These are phyloP conservation scores for Podospora comata DNA, from an alignment of 495 filamentous ascomycete genomes.

Conservation along the genomic window DNA sequence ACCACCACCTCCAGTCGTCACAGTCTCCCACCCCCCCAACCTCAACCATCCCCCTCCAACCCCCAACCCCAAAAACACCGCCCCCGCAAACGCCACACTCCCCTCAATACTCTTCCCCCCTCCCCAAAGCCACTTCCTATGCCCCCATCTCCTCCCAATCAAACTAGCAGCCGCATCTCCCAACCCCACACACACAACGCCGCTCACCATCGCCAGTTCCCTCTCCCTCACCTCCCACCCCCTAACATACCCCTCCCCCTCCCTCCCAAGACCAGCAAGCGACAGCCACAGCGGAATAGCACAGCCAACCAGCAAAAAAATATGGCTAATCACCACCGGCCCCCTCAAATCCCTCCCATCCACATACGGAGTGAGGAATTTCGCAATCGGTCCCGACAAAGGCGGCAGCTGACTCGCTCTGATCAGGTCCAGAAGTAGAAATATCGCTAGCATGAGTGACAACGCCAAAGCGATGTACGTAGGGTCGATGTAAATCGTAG, in stretches of 20 bases:
- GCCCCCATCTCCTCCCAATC: constrained; percentile 82
- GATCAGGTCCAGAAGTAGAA: constrained; percentile 84
- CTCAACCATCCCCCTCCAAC: constrained; percentile 72
- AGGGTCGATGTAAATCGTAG: constrained; percentile 81
- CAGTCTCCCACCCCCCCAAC: constrained; percentile 64
- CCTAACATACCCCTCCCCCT: constrained; percentile 40
- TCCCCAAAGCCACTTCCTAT: constrained; percentile 91
- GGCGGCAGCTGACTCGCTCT: constrained; percentile 89
- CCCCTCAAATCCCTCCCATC: constrained; percentile 91
- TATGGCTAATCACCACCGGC: constrained; percentile 90
- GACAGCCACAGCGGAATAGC: constrained; percentile 93
- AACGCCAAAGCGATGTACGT: constrained; percentile 75
- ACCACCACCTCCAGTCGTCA: no score
- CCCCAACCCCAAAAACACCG: constrained; percentile 71
- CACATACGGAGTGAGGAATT: constrained; percentile 88
- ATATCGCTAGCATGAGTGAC: constrained; percentile 68
- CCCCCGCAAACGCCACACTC: constrained; percentile 75
- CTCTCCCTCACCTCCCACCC: constrained; percentile 71
- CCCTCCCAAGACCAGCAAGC: constrained; percentile 53
- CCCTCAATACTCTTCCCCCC: constrained; percentile 95
- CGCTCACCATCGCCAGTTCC: constrained; percentile 83
- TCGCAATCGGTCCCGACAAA: constrained; percentile 72
- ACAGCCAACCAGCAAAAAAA: constrained; percentile 95
- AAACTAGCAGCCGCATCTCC: constrained; percentile 94
- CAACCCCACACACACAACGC: constrained; percentile 90